Evolutionary conservation across 257 asterid genomes (phyloP), one percentile per base, ranked within the genome.

Genomic region (Plantago major): DNA sequence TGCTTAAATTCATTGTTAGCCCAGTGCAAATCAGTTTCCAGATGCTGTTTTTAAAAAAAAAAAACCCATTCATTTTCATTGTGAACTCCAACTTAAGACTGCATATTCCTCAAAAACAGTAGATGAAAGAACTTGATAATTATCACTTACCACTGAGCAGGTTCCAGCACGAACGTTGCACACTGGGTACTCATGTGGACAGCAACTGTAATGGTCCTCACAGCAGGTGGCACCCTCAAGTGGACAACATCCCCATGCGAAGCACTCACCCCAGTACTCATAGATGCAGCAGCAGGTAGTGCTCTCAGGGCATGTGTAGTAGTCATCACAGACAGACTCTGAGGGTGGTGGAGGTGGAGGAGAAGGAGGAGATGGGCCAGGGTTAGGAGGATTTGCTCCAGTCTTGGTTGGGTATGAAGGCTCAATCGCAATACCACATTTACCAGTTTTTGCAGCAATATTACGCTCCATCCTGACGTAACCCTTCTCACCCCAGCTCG

Each of bases 221-320:
- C 97, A 90, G 76, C 96, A 90, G 0, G 89, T 70, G 45, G 96
- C 96, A 0, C 82, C 79, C 55, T 83, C 84, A 4, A 85, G 80
- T 0, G 97, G 97, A 73, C 97, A 89, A 75, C 97, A 89, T 0
- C 97, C 97, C 97, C 97, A 89, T 6, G 73, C 76, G 26, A 72
- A 73, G 78, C 97, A 89, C 57, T 30, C 44, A 1, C 71, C 68
- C 2, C 17, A 9, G 68, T 51, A 77, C 47, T 81, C 79, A 1
- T 52, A 81, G 38, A 82, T 40, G 65, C 97, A 89, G 77, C 97
- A 89, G 48, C 97, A 89, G 8, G 95, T 89, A 48, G 74, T 74
- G 64, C 78, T 73, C 5, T 73, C 76, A 0, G 95, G 82, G 80
- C 97, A 89, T 7, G 67, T 30, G 9, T 72, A 58, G 71, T 62